A percentile compares a stretch with the other conserved stretches of the same genome.
phyloP scores from a whole-genome alignment of 164 flowering plant genomes.

The Platanus orientalis region DNA sequence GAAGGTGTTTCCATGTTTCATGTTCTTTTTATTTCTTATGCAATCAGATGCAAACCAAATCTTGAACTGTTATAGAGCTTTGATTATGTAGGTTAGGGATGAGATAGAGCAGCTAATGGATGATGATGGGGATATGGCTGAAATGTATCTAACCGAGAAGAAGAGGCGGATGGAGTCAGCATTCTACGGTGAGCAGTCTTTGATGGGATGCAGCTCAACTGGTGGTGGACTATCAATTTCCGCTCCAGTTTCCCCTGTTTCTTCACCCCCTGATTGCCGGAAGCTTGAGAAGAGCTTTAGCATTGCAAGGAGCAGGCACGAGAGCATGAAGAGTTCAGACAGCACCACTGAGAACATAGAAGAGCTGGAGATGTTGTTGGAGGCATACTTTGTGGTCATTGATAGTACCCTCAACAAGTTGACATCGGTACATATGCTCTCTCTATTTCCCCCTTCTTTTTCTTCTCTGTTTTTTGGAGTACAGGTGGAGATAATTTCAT shows the following conservation, averaged over 20 bases:
- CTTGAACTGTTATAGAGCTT: not conserved
- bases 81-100: slow-evolving; percentile 46
- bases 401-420: slow-evolving; percentile 91
- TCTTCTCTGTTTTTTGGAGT: too few species aligned
- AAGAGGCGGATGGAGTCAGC: slow-evolving; percentile 53
- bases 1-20: slow-evolving; percentile 37
- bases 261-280: slow-evolving; percentile 69
- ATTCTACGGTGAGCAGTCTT: slow-evolving; percentile 56
- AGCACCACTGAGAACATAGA: too few species aligned
- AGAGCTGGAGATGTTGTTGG: too few species aligned
- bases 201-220: slow-evolving; percentile 52
- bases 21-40: too few species aligned
- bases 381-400: slow-evolving; percentile 81
- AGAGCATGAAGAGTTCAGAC: too few species aligned
- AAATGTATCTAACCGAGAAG: too few species aligned
- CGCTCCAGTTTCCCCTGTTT: too few species aligned
- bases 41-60: not conserved
- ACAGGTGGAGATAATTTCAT: not conserved
- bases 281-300: slow-evolving; percentile 82
- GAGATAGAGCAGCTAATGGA: too few species aligned
- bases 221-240: slow-evolving; percentile 60
- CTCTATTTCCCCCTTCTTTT: not conserved
- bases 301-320: slow-evolving; percentile 77
- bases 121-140: too few species aligned
- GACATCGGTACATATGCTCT: slow-evolving; percentile 59